Evolutionary conservation across 2,329 filamentous ascomycete genomes (phyloP), one percentile per base, ranked within the genome.

Genomic region (Byssoonygena ceratinophila): DNA sequence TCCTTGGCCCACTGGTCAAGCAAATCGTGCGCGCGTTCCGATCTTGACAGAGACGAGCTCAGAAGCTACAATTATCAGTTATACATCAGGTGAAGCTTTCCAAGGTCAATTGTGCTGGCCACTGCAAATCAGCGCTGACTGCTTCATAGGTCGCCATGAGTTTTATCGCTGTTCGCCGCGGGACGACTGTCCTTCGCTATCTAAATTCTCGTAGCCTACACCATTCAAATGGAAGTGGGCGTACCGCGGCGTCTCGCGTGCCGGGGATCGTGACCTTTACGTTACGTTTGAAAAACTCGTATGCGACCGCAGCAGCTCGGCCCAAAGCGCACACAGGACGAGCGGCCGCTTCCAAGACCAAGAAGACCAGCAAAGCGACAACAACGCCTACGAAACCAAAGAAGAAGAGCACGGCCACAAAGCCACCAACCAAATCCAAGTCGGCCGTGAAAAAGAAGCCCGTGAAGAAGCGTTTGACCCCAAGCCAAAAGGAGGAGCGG

Each of bases 401-500:
- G 27, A 67, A 62, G 56, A 66, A 64, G 52, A 52, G 59, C 18
- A 14, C 31, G 3, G 18, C 45, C 11, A 37, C 34, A 4, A 41
- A 59, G 55, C 36, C 52, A 57, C 25, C n/a, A n/a, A n/a, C 57
- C 57, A 46, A 56, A 59, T 29, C 40, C 40, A 46, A 45, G 18
- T 3, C 50, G 14, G 18, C 41, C 9, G 16, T 31, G 12, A 29
- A 16, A 34, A 60, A 57, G 32, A 68, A 65, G 52, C 56, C 60
- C 20, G 63, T 64, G 54, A 59, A 59, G 54, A 67, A 65, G 59
- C 18, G 7, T 3, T 54, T 66, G 54, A 68, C 66, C 36, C 62
- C 65, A 44, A 59, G 60, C 20, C 62, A 65, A 48, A 62, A 62
- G 52, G 58, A 55, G 46, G 58, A 55, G 50, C 61, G 52, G 66